A percentile compares a stretch with the other conserved stretches of the same genome.
Evolutionary conservation across 2,329 filamentous ascomycete genomes (phyloP).

Genomic region (Phialemoniopsis sp.): DNA sequence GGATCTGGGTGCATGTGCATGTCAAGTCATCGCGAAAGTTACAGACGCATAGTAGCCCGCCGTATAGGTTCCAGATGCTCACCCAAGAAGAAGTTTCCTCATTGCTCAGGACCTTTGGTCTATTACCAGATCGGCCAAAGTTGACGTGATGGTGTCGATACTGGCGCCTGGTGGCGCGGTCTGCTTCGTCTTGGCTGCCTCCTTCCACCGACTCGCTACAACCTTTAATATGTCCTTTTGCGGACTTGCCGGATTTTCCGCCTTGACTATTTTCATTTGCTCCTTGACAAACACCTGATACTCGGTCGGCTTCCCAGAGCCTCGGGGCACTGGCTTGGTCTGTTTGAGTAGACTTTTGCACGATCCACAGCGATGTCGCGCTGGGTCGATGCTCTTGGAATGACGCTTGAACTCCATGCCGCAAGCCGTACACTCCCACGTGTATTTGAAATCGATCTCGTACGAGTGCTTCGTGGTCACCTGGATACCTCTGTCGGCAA

Average conservation of each 20-base stretch:
- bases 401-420: conserved; percentile 74
- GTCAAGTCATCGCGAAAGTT: too few relatives aligned
- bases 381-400: conserved; percentile 76
- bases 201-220: conserved; percentile 57
- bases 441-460: conserved; percentile 86
- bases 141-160: conserved; percentile 4
- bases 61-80: too few relatives aligned
- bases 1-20: too few relatives aligned
- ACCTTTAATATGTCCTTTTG: conserved; percentile 68
- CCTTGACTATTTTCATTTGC: conserved; percentile 60
- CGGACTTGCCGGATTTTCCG: conserved; percentile 48
- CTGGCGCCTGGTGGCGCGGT: conserved; percentile 1
- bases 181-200: conserved; percentile 32
- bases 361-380: conserved; percentile 68
- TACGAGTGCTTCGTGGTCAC: conserved; percentile 92
- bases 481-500: conserved; percentile 59
- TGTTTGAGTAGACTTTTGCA: conserved; percentile 72
- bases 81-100: too few relatives aligned
- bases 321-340: conserved; percentile 71
- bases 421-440: conserved; percentile 76
- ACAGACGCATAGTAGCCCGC: too few relatives aligned
- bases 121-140: too few relatives aligned
- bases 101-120: too few relatives aligned
- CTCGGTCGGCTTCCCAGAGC: conserved; percentile 23
- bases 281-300: conserved; percentile 58